Evolutionary conservation across 441 rosid species (phyloP), one percentile per base, ranked within the genome.

Genomic region (Populus hybrid): DNA sequence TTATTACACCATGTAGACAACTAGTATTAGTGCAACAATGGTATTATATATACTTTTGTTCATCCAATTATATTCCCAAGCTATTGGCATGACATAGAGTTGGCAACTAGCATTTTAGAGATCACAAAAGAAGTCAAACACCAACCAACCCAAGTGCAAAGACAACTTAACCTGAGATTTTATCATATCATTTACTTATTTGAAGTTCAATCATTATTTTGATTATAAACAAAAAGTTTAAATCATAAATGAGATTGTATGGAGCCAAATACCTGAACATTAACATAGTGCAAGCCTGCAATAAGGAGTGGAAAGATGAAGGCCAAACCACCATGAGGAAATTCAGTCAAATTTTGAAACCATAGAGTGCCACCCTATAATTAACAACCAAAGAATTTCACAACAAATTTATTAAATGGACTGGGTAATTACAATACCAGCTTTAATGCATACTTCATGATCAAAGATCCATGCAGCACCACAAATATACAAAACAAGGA

Each of bases 351-450:
- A 86, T 94, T 87, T 81, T 91, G 90, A 87, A 96, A 96, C 98
- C 99, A 96, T 46, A 94, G 86, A 80, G 89, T 79, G 78, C 99
- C 99, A 61, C 99, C 98, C 98, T 96, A 91, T 70, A 88, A 83
- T 82, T 40, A 75, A 74, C 80, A 77, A 77, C 68, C 78, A 14
- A 46, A 75, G 53, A 73, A 67, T 42, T 63, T 70, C 75, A 79
- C 26, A 50, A 11, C n/a, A 4, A 2, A 67, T 72, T 6, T n/a
- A 34, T 21, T 24, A 24, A 34, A 12, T 68, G 18, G 35, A 69
- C 30, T 12, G 18, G 69, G 14, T 34, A 76, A 68, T 42, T 65
- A 4, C 12, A 71, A 77, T 69, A 21, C 61, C 50, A 16, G 9
- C 9, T 30, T 9, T 23, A 3, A 35, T 16, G 28, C 61, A 18